Percentiles rank a stretch among this genome's conserved stretches.
These are phyloP conservation scores for Pseudotsuga menziesii DNA, from an alignment of 75 land plant genomes.

Conservation along the genomic window DNA sequence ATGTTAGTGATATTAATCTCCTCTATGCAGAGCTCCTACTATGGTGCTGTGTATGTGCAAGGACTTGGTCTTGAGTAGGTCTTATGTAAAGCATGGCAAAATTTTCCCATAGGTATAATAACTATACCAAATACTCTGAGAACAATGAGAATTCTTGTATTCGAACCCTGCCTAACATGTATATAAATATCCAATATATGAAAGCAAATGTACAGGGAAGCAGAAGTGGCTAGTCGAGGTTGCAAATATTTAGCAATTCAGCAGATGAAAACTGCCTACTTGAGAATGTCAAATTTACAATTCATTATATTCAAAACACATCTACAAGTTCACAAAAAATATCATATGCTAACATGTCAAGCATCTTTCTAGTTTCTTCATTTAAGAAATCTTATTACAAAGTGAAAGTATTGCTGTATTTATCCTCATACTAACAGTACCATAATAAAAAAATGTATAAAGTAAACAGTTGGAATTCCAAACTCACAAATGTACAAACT, in stretches of 20 bases:
- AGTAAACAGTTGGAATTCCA: neutral
- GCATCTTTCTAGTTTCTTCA: neutral
- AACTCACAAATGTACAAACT: constrained; percentile 72
- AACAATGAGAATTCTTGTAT: neutral
- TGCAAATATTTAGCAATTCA: neutral
- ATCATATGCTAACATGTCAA: neutral
- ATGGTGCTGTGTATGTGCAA: too few relatives aligned
- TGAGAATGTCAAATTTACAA: neutral
- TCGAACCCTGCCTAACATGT: neutral
- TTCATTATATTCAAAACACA: neutral
- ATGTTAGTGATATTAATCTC: too few relatives aligned
- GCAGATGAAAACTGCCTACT: neutral
- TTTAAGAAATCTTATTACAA: neutral
- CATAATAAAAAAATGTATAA: neutral
- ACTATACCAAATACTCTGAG: neutral
- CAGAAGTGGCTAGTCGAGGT: neutral
- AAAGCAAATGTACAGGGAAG: neutral
- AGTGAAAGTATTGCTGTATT: neutral
- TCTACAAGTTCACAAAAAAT: neutral
- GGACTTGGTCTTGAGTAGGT: too few relatives aligned
- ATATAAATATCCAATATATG: neutral
- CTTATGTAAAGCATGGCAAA: too few relatives aligned
- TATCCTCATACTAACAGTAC: neutral
- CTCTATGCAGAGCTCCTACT: too few relatives aligned
- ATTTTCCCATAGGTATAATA: neutral